Percentiles rank a stretch among this genome's conserved stretches.
Evolutionary conservation across 352 stramenopile species (phyloP).

Genomic region (Phytophthora aleatoria): DNA sequence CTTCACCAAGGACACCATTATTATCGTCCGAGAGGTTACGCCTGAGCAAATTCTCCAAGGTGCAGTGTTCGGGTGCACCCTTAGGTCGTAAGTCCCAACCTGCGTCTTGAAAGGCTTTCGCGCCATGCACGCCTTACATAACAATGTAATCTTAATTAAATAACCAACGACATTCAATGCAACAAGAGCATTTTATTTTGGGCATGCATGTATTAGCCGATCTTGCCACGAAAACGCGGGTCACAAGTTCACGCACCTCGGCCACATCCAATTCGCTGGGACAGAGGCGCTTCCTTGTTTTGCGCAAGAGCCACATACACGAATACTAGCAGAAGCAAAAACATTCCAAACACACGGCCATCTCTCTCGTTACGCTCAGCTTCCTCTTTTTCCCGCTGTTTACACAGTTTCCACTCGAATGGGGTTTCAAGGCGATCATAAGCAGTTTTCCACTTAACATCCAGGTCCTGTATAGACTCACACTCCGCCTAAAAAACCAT

Average conservation of each 20-base stretch:
- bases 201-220: no score
- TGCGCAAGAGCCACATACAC: not conserved
- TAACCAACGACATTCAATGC: no score
- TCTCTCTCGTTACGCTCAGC: not conserved
- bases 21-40: not conserved
- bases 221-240: no score
- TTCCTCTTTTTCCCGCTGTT: not conserved
- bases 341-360: not conserved
- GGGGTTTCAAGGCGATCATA: not conserved
- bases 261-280: not conserved
- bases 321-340: not conserved
- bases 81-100: not conserved
- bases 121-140: no score
- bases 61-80: not conserved
- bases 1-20: not conserved
- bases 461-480: not conserved
- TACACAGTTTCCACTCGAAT: not conserved
- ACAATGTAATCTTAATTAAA: no score
- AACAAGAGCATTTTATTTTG: no score
- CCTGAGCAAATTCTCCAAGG: not conserved
- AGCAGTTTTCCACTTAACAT: not conserved
- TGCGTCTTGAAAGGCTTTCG: not conserved
- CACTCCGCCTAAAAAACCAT: not conserved
- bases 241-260: not conserved
- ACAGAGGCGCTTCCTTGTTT: not conserved